Conservation (phyloP, 73 alveolate genomes). For the Tetrahymena thermophila region DNA sequence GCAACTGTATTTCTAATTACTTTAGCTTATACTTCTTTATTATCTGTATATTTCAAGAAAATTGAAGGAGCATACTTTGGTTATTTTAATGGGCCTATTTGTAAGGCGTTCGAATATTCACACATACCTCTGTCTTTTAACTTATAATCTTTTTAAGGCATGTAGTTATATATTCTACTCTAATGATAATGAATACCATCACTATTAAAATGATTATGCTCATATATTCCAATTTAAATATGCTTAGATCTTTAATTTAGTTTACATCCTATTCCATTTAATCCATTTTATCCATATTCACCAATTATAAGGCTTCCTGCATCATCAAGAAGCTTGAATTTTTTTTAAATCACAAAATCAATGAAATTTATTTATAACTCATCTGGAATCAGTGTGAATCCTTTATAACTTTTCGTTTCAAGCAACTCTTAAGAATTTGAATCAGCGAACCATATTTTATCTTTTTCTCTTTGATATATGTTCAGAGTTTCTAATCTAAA, state of each 20-base stretch:
- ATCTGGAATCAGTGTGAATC: neutral
- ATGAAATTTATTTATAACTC: neutral
- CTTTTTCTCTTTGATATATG: neutral
- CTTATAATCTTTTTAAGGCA: neutral
- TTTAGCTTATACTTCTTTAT: neutral
- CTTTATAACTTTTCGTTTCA: neutral
- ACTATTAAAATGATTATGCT: neutral
- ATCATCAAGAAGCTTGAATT: neutral
- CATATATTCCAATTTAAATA: neutral
- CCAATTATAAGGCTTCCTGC: neutral
- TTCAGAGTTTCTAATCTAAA: neutral
- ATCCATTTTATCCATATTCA: slow-evolving; percentile 1
- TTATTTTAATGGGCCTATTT: neutral
- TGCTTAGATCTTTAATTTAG: neutral
- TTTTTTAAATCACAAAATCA: neutral
- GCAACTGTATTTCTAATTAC: neutral
- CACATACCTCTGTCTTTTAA: neutral
- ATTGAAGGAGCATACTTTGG: neutral
- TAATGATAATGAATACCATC: neutral
- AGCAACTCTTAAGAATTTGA: neutral
- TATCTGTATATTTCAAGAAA: neutral
- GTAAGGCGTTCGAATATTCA: neutral
- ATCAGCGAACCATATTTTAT: neutral
- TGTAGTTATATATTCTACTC: neutral
- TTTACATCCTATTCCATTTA: neutral